A percentile compares a stretch with the other conserved stretches of the same genome.
These are phyloP conservation scores for Coemansia reversa DNA, from an alignment of 192 early-diverging fungal species.

Conservation along the genomic window DNA sequence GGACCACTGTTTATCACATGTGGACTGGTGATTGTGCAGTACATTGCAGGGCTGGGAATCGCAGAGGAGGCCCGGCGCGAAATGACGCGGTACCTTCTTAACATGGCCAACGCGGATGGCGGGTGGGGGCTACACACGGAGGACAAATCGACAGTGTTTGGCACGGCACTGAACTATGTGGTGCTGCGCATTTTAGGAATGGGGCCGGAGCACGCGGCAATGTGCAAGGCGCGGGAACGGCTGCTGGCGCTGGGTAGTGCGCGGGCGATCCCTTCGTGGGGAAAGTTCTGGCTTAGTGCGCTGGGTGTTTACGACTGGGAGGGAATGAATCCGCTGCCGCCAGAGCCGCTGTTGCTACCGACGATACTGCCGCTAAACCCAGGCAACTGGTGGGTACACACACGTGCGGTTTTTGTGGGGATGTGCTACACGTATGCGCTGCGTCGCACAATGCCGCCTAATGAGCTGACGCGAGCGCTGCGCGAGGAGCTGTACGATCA, in stretches of 20 bases:
- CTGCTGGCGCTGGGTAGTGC: conserved; percentile 89
- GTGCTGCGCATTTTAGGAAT: conserved; percentile 85
- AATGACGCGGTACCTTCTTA: conserved; percentile 84
- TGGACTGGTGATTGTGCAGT: conserved; percentile 85
- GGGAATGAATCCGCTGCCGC: conserved; percentile 93
- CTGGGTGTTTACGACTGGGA: conserved; percentile 94
- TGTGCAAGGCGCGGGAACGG: conserved; percentile 74
- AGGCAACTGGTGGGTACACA: conserved; percentile 93
- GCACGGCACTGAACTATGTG: conserved; percentile 94
- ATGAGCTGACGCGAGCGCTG: conserved; percentile 71
- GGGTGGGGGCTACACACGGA: conserved; percentile 99
- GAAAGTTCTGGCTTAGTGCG: conserved; percentile 95
- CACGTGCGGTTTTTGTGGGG: conserved; percentile 88
- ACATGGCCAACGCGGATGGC: conserved; percentile 85
- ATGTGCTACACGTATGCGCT: conserved; percentile 92
- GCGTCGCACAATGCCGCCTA: conserved; percentile 59
- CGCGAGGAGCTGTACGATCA: conserved; percentile 87
- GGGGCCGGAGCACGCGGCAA: conserved; percentile 80
- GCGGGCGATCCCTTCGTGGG: conserved; percentile 86
- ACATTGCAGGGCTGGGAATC: conserved; percentile 74
- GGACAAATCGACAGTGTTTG: conserved; percentile 89
- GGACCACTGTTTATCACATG: conserved; percentile 97
- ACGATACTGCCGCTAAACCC: conserved; percentile 79
- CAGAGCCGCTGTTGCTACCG: conserved; percentile 89
- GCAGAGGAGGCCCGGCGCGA: conserved; percentile 68